Conservation (phyloP, 345 rosid species). For the Luvunga scandens region DNA sequence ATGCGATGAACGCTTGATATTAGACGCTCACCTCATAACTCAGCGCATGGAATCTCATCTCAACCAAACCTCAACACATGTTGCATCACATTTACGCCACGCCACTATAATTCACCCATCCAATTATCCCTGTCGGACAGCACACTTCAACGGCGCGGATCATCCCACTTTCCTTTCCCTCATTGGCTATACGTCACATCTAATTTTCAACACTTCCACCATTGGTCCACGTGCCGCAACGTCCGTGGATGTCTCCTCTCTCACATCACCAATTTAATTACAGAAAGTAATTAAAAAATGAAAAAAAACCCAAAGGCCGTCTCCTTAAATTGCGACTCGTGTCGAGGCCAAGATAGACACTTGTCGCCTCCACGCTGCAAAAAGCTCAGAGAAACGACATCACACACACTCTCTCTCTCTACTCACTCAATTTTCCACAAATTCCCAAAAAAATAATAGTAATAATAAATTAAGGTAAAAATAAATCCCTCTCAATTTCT, state of each 20-base stretch:
- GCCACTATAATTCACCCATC: not conserved
- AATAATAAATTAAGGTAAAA: constrained; percentile 25
- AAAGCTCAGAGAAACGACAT: constrained; percentile 32
- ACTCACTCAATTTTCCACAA: constrained; percentile 15
- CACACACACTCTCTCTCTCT: constrained; percentile 7
- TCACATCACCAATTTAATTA: constrained; percentile 16
- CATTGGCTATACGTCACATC: constrained; percentile 47
- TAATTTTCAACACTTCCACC: constrained; percentile 8
- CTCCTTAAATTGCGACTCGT: constrained; percentile 68
- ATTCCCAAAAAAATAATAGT: not conserved
- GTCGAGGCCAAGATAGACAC: constrained; percentile 65
- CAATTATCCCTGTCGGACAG: constrained; percentile 31
- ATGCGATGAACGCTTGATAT: too few relatives aligned
- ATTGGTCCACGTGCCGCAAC: constrained; percentile 63
- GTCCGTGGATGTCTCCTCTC: constrained; percentile 21
- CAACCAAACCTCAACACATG: not conserved
- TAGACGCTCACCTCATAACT: not conserved
- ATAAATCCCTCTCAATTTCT: not conserved
- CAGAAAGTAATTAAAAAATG: not conserved
- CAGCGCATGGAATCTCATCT: not conserved
- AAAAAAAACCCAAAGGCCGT: constrained; percentile 1
- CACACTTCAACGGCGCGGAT: constrained; percentile 30
- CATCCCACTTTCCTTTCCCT: constrained; percentile 30
- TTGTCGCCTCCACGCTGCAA: constrained; percentile 61
- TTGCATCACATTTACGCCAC: not conserved